phyloP scores from a whole-genome alignment of 805 yeast genomes.

The Yarrowia sp. region DNA sequence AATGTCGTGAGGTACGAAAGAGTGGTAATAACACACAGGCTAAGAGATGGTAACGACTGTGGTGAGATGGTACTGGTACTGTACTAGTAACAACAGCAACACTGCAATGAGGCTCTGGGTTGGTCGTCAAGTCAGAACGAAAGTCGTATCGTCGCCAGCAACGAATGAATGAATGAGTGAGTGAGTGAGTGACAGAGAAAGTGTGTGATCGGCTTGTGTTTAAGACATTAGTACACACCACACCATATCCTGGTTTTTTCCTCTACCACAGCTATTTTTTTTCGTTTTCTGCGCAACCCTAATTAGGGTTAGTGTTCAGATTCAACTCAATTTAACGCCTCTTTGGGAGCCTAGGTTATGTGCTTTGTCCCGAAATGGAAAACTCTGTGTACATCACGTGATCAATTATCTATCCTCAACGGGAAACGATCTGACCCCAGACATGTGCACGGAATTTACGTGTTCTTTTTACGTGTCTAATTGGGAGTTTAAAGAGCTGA shows the following conservation, averaged over 20 bases:
- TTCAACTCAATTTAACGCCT: slow-evolving; percentile 18
- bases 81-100: background rate
- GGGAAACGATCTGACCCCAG: background rate
- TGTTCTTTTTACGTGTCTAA: background rate
- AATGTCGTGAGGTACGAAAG: too few relatives aligned
- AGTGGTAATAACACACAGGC: too few relatives aligned
- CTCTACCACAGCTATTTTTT: slow-evolving; percentile 1
- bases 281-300: background rate
- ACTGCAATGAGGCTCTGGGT: too few relatives aligned
- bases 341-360: background rate
- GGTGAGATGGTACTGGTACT: background rate
- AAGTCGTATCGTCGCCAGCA: slow-evolving; percentile 20
- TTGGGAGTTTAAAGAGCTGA: too few relatives aligned
- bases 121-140: too few relatives aligned
- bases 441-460: background rate
- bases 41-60: background rate
- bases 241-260: slow-evolving; percentile 15
- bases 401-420: background rate
- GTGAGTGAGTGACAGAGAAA: slow-evolving; percentile 20
- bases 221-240: slow-evolving; percentile 34
- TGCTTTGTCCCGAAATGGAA: slow-evolving; percentile 21
- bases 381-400: slow-evolving; percentile 5
- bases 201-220: slow-evolving; percentile 21
- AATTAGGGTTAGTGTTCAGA: background rate
- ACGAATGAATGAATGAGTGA: slow-evolving; percentile 14